Percentiles rank a stretch among this genome's conserved stretches.
Evolutionary conservation across 2,329 filamentous ascomycete species (phyloP).

Genomic region (Alternaria conjuncta): DNA sequence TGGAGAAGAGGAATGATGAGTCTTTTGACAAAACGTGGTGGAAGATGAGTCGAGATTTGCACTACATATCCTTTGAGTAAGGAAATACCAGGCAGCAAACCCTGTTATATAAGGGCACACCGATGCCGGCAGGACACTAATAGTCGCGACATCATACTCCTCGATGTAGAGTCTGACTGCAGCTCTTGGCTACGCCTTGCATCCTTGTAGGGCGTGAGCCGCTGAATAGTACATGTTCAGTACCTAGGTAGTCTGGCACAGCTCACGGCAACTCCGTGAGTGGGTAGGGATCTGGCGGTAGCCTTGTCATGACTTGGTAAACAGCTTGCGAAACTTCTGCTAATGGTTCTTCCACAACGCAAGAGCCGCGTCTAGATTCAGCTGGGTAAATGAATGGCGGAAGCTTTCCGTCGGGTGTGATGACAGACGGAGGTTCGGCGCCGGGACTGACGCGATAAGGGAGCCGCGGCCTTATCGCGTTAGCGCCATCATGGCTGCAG

Average conservation of each 20-base stretch:
- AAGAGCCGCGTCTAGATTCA: neutral
- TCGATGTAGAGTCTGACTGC: neutral
- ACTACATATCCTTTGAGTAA: neutral
- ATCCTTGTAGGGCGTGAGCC: neutral
- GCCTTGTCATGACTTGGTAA: neutral
- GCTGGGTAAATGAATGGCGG: neutral
- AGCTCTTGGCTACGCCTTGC: neutral
- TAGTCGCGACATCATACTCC: neutral
- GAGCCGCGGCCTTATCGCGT: slow-evolving; percentile 4
- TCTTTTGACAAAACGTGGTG: too few relatives aligned
- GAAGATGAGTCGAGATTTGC: too few relatives aligned
- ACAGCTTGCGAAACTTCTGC: neutral
- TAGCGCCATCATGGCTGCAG: slow-evolving; percentile 4
- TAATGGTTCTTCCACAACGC: neutral
- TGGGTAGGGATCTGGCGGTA: neutral
- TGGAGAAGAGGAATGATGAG: neutral
- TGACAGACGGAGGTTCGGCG: slow-evolving; percentile 3
- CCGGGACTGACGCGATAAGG: slow-evolving; percentile 4
- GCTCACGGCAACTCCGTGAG: neutral
- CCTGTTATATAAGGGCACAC: neutral
- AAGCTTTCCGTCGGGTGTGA: slow-evolving; percentile 2
- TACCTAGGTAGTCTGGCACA: neutral
- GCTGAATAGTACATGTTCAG: neutral
- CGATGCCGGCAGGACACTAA: neutral
- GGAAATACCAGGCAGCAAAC: neutral